phyloP scores from a whole-genome alignment of 345 rosid species.

The Salix purpurea region DNA sequence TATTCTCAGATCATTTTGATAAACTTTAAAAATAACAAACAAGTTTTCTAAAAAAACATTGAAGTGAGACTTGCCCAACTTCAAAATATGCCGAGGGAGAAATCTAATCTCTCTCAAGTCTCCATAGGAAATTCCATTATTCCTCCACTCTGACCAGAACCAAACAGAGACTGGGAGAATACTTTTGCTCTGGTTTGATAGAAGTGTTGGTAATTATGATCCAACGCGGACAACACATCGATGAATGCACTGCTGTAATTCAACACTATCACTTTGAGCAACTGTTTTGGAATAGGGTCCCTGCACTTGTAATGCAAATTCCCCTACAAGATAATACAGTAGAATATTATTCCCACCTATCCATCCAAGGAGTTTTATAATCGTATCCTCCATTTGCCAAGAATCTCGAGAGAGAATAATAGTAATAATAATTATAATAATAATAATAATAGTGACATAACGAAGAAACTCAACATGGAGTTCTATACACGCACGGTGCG shows the following conservation, averaged over 20 bases:
- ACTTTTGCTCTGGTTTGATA: not conserved
- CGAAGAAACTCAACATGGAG: not conserved
- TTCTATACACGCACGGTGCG: not conserved
- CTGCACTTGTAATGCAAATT: conserved; percentile 22
- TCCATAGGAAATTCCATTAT: not conserved
- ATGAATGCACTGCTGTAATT: conserved; percentile 15
- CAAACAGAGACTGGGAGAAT: not conserved
- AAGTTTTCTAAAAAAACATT: too few species aligned
- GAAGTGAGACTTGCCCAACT: too few species aligned
- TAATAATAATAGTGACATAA: not conserved
- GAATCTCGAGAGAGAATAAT: not conserved
- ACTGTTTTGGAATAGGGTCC: conserved; percentile 28
- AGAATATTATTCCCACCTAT: conserved; percentile 20
- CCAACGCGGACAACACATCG: conserved; percentile 3
- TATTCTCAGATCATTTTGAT: too few species aligned
- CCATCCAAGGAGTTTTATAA: conserved; percentile 11
- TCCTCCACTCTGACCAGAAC: not conserved
- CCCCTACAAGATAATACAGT: conserved; percentile 19
- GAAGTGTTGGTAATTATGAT: not conserved
- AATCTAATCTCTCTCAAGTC: not conserved
- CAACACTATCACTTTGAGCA: not conserved
- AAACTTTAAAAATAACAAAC: too few species aligned
- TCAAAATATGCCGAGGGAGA: not conserved
- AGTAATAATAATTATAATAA: not conserved
- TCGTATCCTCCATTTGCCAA: conserved; percentile 17